Conservation (phyloP, 306 rosid genomes). For the Prosopis cineraria region DNA sequence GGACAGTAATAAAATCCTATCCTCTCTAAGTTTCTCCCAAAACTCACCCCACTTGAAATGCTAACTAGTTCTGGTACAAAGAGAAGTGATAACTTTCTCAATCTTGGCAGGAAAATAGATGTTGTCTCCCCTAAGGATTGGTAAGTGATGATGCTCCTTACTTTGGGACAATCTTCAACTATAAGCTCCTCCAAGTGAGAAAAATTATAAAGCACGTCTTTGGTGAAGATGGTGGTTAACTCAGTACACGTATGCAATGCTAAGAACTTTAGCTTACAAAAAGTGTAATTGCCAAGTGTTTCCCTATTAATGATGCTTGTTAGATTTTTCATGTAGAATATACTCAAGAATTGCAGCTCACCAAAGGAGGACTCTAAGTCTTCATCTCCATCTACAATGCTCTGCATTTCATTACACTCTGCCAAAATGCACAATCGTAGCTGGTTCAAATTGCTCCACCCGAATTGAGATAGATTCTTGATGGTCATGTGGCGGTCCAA, state of each 20-base stretch:
- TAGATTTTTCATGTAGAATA: background rate
- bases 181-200: no score
- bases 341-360: background rate
- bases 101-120: background rate
- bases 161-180: slow-evolving; percentile 1
- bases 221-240: background rate
- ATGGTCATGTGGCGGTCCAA: slow-evolving; percentile 6
- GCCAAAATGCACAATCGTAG: background rate
- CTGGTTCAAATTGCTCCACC: background rate
- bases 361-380: no score
- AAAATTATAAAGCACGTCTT: background rate
- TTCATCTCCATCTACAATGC: background rate
- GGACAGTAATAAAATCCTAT: slow-evolving; percentile 11
- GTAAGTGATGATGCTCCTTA: background rate
- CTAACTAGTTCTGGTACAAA: background rate
- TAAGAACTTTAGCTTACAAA: background rate
- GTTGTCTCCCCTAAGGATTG: background rate
- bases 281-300: background rate
- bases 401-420: slow-evolving; percentile 6
- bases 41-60: slow-evolving; percentile 5
- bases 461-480: background rate
- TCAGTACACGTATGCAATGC: slow-evolving; percentile 3
- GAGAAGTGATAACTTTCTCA: slow-evolving; percentile 6
- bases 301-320: background rate
- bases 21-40: background rate